Percentiles rank a stretch among this genome's conserved stretches.
These are phyloP conservation scores for Thielaviopsis populi DNA, from an alignment of 2,329 filamentous ascomycete genomes.

Conservation along the genomic window DNA sequence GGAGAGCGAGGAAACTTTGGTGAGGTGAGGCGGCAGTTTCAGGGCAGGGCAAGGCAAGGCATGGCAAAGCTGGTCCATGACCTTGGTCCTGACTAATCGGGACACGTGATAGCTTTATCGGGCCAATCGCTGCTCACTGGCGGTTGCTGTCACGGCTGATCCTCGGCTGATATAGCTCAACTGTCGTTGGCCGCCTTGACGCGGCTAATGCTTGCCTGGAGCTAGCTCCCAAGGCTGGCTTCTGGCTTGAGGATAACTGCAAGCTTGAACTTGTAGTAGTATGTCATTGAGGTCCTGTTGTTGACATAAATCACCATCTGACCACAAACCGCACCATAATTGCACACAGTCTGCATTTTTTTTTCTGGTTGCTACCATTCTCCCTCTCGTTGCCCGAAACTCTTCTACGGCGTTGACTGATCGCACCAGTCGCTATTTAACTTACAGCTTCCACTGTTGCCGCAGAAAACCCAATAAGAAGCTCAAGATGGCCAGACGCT, in stretches of 20 bases:
- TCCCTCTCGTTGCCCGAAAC: too few relatives aligned
- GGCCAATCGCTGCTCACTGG: background rate
- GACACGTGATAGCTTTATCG: conserved; percentile 6
- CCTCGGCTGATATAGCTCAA: conserved; percentile 16
- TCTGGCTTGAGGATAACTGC: conserved; percentile 9
- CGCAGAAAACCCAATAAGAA: conserved; percentile 21
- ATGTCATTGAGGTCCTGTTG: background rate
- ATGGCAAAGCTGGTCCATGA: too few relatives aligned
- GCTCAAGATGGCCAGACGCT: conserved; percentile 70
- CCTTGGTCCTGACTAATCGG: too few relatives aligned
- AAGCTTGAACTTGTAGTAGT: conserved; percentile 16
- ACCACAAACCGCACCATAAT: background rate
- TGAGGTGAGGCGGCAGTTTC: too few relatives aligned
- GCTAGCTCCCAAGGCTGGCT: conserved; percentile 25
- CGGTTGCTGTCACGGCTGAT: conserved; percentile 15
- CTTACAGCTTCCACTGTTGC: background rate
- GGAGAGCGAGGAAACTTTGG: too few relatives aligned
- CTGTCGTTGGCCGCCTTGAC: conserved; percentile 2
- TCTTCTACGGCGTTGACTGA: conserved; percentile 3
- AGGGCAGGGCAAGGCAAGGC: too few relatives aligned
- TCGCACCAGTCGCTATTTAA: conserved; percentile 17
- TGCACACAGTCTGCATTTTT: background rate
- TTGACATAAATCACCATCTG: background rate
- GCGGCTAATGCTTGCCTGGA: conserved; percentile 20
- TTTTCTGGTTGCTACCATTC: background rate